phyloP scores from a whole-genome alignment of 768 basidiomycete species.

The Exsudoporus frostii region DNA sequence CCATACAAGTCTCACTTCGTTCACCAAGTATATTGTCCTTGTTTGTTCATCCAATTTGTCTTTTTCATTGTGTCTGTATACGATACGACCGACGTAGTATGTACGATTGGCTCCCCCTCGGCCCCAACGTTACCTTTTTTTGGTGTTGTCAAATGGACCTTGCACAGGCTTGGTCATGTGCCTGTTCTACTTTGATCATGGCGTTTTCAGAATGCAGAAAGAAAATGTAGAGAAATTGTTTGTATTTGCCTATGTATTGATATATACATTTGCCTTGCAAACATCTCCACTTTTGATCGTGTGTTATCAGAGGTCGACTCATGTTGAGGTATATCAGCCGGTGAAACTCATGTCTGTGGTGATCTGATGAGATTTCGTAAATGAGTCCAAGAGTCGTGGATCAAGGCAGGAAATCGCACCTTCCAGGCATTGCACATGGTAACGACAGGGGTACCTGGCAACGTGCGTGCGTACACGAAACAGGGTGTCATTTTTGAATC shows the following conservation, averaged over 20 bases:
- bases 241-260: constrained; percentile 27
- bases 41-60: constrained; percentile 17
- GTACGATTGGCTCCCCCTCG: constrained; percentile 21
- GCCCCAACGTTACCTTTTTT: background rate
- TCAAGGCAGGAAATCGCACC: too few relatives aligned
- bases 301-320: too few relatives aligned
- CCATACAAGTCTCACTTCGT: background rate
- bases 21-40: background rate
- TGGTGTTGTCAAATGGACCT: constrained; percentile 8
- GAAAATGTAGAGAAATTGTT: constrained; percentile 25
- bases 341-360: too few relatives aligned
- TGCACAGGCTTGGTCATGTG: background rate
- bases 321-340: too few relatives aligned
- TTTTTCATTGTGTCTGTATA: constrained; percentile 17
- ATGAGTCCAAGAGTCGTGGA: too few relatives aligned
- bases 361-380: too few relatives aligned
- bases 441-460: too few relatives aligned
- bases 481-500: too few relatives aligned
- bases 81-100: constrained; percentile 31
- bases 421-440: too few relatives aligned
- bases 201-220: background rate
- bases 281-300: background rate
- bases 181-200: background rate
- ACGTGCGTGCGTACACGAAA: too few relatives aligned
- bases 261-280: constrained; percentile 25